Evolutionary conservation across 139 green algal species (phyloP), one percentile per base, ranked within the genome.

Genomic region (Monoraphidium neglectum): DNA sequence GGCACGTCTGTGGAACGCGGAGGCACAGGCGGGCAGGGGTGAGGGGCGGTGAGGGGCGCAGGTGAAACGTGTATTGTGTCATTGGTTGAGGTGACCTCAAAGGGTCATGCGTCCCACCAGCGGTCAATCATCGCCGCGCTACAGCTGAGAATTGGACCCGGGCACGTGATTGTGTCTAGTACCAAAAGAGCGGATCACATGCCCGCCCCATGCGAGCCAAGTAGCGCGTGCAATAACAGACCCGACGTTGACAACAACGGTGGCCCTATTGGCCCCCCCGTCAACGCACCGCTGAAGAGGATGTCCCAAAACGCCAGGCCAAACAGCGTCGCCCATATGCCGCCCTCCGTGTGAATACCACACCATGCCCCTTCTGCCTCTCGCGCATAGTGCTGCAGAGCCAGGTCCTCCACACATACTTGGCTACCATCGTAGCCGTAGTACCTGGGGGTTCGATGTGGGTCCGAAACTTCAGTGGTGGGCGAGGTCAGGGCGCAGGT

Each of bases 301-400:
- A 86, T 80, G 38, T 89, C 82, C 87, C 89, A 96, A 72, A 96
- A 75, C 15, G 97, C 85, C 67, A 98, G 80, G 18, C 79, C 84
- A 74, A 94, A 97, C 24, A 98, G 69, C 2, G 83, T 93, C 32
- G 77, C 76, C 93, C 92, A 97, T 30, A 97, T 82, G 71, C 91
- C 89, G 12, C 86, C 86, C 76, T 98, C 94, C 40, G 62, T 77
- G 82, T 97, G 93, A 43, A 87, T 61, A 21, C 92, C 93, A 46
- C 73, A 69, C 92, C 92, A 98, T 38, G 81, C 74, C 54, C 92
- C 93, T 6, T 76, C 81, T 38, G 87, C 90, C 2, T 86, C 24
- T 28, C 73, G 82, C 36, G 83, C 87, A 76, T 97, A 98, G 83
- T 94, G 82, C 83, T 93, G 81, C 79, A 97, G 84, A 0, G 89